Evolutionary conservation across 192 early-diverging fungal genomes (phyloP).

Genomic region (Thamnidium elegans): DNA sequence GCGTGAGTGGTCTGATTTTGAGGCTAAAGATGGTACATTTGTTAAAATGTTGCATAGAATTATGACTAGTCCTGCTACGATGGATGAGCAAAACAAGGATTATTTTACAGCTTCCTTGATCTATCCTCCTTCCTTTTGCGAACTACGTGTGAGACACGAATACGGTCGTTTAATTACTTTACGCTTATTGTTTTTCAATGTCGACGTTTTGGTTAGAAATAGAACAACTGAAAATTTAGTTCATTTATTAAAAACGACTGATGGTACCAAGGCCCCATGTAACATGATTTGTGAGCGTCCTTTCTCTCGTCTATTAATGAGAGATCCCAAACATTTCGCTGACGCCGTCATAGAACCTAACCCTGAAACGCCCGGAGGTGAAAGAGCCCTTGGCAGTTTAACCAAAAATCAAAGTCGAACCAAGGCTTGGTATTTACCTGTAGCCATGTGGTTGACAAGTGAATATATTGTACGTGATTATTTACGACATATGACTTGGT

Average conservation of each 20-base stretch:
- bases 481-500: slow-evolving; percentile 45
- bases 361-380: background rate
- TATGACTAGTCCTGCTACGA: background rate
- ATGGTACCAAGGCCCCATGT: background rate
- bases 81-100: slow-evolving; percentile 11
- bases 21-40: slow-evolving; percentile 26
- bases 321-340: slow-evolving; percentile 36
- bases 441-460: slow-evolving; percentile 22
- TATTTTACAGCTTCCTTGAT: slow-evolving; percentile 8
- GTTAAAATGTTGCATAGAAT: slow-evolving; percentile 28
- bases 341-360: background rate
- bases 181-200: slow-evolving; percentile 32
- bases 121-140: slow-evolving; percentile 31
- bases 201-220: slow-evolving; percentile 8
- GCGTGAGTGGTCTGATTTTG: slow-evolving; percentile 26
- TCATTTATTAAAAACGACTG: background rate
- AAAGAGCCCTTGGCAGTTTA: background rate
- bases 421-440: slow-evolving; percentile 33
- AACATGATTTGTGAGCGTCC: slow-evolving; percentile 41
- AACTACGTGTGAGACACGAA: slow-evolving; percentile 30
- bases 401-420: background rate
- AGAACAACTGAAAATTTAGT: slow-evolving; percentile 4
- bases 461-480: slow-evolving; percentile 49
- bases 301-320: slow-evolving; percentile 43
- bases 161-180: slow-evolving; percentile 30